Evolutionary conservation across 2,329 filamentous ascomycete species (phyloP).

Genomic region (Dryadomyces quercus-mongolicae): DNA sequence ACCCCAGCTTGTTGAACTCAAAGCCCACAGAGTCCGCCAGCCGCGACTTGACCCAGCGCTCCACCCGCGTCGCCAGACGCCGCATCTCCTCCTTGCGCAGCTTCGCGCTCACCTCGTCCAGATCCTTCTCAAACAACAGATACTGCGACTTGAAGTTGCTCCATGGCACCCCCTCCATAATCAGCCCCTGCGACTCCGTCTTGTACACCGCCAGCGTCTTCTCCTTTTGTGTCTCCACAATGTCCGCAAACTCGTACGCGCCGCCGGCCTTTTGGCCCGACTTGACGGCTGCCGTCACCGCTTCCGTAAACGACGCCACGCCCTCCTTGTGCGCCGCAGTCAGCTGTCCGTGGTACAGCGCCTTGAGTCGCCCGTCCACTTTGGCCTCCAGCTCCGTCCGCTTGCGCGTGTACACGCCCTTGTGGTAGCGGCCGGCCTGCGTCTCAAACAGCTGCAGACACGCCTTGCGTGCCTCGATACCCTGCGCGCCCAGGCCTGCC

Average conservation of each 20-base stretch:
- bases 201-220: conserved; percentile 65
- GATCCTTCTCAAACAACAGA: conserved; percentile 72
- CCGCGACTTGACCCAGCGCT: conserved; percentile 85
- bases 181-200: conserved; percentile 58
- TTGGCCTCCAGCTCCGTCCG: conserved; percentile 73
- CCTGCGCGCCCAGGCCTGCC: conserved; percentile 59
- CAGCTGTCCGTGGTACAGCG: conserved; percentile 80
- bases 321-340: conserved; percentile 81
- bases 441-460: conserved; percentile 76
- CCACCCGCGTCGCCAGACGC: conserved; percentile 76
- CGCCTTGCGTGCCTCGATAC: conserved; percentile 58
- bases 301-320: conserved; percentile 72
- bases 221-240: conserved; percentile 73
- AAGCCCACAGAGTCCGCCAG: conserved; percentile 79
- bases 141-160: conserved; percentile 76
- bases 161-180: conserved; percentile 75
- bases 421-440: conserved; percentile 91
- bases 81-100: conserved; percentile 94
- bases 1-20: conserved; percentile 93
- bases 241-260: conserved; percentile 88
- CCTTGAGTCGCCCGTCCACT: conserved; percentile 77
- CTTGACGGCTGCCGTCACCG: conserved; percentile 80
- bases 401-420: conserved; percentile 84
- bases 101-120: conserved; percentile 75
- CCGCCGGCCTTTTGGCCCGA: conserved; percentile 83